Percentiles rank a stretch among this genome's conserved stretches.
These are phyloP conservation scores for Eremothecium coryli DNA, from an alignment of 1,139 yeast species.

Conservation along the genomic window DNA sequence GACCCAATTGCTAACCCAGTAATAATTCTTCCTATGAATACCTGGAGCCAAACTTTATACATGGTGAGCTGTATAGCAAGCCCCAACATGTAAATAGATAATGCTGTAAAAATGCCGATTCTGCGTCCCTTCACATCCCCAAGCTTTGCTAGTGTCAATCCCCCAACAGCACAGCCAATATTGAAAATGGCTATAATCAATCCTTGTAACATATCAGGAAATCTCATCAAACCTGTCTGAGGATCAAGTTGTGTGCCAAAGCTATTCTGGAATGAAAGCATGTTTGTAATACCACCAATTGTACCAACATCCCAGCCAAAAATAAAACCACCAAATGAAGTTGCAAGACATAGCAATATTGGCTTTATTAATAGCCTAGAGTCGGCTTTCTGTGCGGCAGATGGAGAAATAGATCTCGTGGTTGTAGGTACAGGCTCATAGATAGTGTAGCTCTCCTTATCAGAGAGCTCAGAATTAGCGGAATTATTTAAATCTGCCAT, in stretches of 20 bases:
- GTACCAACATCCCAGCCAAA: conserved; percentile 74
- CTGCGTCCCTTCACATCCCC: conserved; percentile 51
- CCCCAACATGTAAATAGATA: conserved; percentile 43
- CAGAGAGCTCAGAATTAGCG: conserved; percentile 1
- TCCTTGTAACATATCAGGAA: conserved; percentile 44
- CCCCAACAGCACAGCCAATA: conserved; percentile 67
- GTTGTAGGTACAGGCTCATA: background rate
- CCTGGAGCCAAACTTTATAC: conserved; percentile 40
- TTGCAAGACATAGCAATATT: conserved; percentile 31
- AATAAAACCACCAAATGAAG: conserved; percentile 57
- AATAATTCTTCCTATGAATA: conserved; percentile 43
- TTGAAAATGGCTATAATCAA: conserved; percentile 55
- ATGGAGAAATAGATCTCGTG: background rate
- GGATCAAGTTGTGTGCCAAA: conserved; percentile 38
- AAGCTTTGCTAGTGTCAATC: conserved; percentile 45
- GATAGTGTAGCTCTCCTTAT: conserved; percentile 1
- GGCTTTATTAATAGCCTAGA: conserved; percentile 14
- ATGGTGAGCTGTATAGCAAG: conserved; percentile 38
- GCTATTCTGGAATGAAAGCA: conserved; percentile 41
- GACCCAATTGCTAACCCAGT: conserved; percentile 50
- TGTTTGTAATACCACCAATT: conserved; percentile 56
- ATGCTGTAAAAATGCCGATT: conserved; percentile 38
- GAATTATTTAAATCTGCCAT: too few relatives aligned
- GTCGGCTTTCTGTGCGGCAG: too few relatives aligned
- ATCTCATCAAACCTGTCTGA: conserved; percentile 29